These are phyloP conservation scores for Fusarium anguioides DNA, from an alignment of 2,329 filamentous ascomycete genomes.

Conservation along the genomic window DNA sequence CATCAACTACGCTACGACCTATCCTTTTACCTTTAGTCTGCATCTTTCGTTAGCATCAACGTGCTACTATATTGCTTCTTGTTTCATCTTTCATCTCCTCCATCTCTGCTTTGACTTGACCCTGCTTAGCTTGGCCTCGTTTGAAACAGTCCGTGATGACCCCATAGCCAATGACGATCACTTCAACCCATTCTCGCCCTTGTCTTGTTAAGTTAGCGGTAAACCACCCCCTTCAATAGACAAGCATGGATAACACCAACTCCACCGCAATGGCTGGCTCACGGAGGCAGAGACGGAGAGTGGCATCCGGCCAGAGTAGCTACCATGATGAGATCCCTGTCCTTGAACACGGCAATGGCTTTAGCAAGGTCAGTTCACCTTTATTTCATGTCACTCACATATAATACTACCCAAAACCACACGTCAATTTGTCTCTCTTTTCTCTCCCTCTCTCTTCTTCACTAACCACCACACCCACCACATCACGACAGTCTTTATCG, in stretches of 20 bases:
- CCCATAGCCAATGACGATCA: slow-evolving; percentile 37
- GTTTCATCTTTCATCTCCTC: slow-evolving; percentile 20
- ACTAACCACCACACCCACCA: slow-evolving; percentile 23
- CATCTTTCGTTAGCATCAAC: too few relatives aligned
- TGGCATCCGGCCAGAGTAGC: slow-evolving; percentile 22
- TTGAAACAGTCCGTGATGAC: slow-evolving; percentile 33
- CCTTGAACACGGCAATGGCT: not conserved
- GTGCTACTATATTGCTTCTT: too few relatives aligned
- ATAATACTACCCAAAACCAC: slow-evolving; percentile 24
- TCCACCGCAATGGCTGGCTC: slow-evolving; percentile 35
- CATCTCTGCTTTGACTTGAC: slow-evolving; percentile 18
- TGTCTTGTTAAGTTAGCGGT: slow-evolving; percentile 6
- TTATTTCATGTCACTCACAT: slow-evolving; percentile 27
- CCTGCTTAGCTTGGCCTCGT: slow-evolving; percentile 14
- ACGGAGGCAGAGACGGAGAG: slow-evolving; percentile 25
- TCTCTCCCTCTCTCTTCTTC: slow-evolving; percentile 7
- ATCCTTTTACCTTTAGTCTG: too few relatives aligned
- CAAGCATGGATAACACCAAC: slow-evolving; percentile 36
- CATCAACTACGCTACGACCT: not conserved
- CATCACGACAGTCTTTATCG: slow-evolving; percentile 37
- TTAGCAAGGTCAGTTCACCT: slow-evolving; percentile 29
- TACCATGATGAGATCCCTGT: slow-evolving; percentile 38
- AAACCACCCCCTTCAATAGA: slow-evolving; percentile 10
- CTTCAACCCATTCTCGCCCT: slow-evolving; percentile 18
- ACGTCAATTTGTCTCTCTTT: slow-evolving; percentile 22